These are phyloP conservation scores for Lactuca sativa DNA, from an alignment of 129 eudicot genomes.

Conservation along the genomic window DNA sequence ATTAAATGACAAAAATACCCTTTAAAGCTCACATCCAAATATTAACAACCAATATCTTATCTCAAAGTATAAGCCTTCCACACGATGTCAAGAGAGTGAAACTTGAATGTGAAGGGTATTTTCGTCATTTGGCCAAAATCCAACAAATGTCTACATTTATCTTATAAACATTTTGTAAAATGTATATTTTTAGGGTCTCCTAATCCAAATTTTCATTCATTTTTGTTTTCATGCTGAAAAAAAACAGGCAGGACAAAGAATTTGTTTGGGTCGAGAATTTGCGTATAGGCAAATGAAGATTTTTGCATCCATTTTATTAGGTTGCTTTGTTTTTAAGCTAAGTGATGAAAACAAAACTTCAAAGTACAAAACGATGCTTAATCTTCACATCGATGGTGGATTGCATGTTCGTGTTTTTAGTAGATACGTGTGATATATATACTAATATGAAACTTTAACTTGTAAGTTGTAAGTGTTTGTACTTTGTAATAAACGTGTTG, in stretches of 20 bases:
- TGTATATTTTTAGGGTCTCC: no score
- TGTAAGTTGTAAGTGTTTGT: background rate
- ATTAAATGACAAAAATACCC: no score
- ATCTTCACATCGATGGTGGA: constrained; percentile 78
- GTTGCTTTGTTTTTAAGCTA: constrained; percentile 49
- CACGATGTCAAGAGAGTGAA: no score
- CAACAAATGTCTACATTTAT: no score
- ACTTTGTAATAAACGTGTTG: background rate
- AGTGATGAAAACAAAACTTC: constrained; percentile 48
- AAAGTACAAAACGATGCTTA: constrained; percentile 60
- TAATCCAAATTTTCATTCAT: no score
- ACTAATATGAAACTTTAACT: background rate
- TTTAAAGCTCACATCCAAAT: no score
- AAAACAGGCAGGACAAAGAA: constrained; percentile 69
- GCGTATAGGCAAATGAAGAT: constrained; percentile 80
- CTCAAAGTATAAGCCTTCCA: no score
- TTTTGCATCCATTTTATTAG: constrained; percentile 48
- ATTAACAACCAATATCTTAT: no score
- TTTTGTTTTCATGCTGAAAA: no score
- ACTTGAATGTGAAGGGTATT: no score
- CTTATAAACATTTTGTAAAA: no score
- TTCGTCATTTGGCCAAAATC: no score
- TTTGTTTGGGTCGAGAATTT: constrained; percentile 77
- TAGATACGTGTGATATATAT: constrained; percentile 20
- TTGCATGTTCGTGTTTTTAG: constrained; percentile 44